A percentile compares a stretch with the other conserved stretches of the same genome.
Evolutionary conservation across 2,329 filamentous ascomycete genomes (phyloP).

Genomic region (Coniella vitis): DNA sequence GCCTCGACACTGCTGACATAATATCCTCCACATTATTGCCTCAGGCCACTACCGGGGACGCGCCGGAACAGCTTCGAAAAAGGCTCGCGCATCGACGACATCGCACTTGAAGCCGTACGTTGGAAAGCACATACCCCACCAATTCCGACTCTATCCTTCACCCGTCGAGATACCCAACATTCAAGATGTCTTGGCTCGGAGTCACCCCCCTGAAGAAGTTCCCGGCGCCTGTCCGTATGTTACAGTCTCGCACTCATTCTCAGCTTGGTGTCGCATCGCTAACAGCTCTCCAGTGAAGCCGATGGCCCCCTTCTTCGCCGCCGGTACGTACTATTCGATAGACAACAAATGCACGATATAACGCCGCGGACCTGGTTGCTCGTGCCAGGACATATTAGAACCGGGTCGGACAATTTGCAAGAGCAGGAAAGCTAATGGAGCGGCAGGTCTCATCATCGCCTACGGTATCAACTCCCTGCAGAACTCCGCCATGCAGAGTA

Average conservation of each 20-base stretch:
- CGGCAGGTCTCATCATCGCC: constrained; percentile 70
- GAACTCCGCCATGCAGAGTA: constrained; percentile 72
- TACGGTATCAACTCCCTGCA: constrained; percentile 88
- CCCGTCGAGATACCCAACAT: constrained; percentile 30
- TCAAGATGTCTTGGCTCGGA: constrained; percentile 71
- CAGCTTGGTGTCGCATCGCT: constrained; percentile 20
- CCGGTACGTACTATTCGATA: constrained; percentile 59
- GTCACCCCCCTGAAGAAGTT: constrained; percentile 67
- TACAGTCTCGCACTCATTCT: constrained; percentile 24
- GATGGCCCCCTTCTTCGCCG: constrained; percentile 88
- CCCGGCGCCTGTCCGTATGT: constrained; percentile 70
- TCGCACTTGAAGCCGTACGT: constrained; percentile 13
- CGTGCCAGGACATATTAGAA: background rate
- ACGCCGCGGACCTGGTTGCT: background rate
- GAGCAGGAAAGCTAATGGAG: constrained; percentile 16
- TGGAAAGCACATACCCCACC: constrained; percentile 24
- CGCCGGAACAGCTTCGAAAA: constrained; percentile 22
- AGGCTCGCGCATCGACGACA: constrained; percentile 21
- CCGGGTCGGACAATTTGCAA: constrained; percentile 11
- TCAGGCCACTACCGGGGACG: constrained; percentile 14
- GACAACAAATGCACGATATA: background rate
- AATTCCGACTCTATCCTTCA: constrained; percentile 27
- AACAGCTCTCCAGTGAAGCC: constrained; percentile 62
- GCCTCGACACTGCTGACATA: constrained; percentile 10
- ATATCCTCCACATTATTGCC: constrained; percentile 4